Conservation (phyloP, 1,284 basidiomycete species). For the Leucoagaricus sp. region DNA sequence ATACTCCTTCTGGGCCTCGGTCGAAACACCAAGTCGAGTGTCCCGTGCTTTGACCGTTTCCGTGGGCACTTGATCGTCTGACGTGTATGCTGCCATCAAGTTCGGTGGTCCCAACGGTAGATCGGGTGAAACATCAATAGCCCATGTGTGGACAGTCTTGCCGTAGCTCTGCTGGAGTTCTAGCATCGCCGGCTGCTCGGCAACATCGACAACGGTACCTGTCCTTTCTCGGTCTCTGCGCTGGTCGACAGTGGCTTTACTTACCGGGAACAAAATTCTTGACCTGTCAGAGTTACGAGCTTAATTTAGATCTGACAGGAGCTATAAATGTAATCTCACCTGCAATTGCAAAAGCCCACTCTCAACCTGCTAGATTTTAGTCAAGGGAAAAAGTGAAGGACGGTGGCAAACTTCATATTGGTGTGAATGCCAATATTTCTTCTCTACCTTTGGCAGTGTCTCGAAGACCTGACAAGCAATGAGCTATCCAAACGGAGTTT, state of each 20-base stretch:
- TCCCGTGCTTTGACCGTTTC: constrained; percentile 14
- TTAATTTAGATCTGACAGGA: background rate
- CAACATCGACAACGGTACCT: constrained; percentile 18
- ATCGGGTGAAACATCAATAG: constrained; percentile 20
- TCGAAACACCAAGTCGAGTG: constrained; percentile 13
- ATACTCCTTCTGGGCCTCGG: constrained; percentile 14
- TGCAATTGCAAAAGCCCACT: constrained; percentile 8
- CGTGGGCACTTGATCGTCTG: constrained; percentile 6
- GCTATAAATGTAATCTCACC: background rate
- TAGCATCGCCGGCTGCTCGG: constrained; percentile 22
- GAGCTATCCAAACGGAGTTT: background rate
- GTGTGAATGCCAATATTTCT: constrained; percentile 24
- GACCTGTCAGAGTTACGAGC: background rate
- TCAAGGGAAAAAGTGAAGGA: constrained; percentile 17
- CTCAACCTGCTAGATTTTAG: constrained; percentile 8
- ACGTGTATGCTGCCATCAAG: constrained; percentile 19
- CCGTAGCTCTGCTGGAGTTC: constrained; percentile 21
- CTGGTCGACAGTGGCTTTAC: background rate
- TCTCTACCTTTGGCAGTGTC: constrained; percentile 19
- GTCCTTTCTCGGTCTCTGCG: background rate
- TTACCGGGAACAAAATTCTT: background rate
- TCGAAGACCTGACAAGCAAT: constrained; percentile 16
- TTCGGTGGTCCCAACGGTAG: constrained; percentile 21
- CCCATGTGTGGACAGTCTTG: constrained; percentile 23
- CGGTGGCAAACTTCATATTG: constrained; percentile 21